Percentiles rank a stretch among this genome's conserved stretches.
Conservation (phyloP, 805 yeast species). For the Millerozyma miso region DNA sequence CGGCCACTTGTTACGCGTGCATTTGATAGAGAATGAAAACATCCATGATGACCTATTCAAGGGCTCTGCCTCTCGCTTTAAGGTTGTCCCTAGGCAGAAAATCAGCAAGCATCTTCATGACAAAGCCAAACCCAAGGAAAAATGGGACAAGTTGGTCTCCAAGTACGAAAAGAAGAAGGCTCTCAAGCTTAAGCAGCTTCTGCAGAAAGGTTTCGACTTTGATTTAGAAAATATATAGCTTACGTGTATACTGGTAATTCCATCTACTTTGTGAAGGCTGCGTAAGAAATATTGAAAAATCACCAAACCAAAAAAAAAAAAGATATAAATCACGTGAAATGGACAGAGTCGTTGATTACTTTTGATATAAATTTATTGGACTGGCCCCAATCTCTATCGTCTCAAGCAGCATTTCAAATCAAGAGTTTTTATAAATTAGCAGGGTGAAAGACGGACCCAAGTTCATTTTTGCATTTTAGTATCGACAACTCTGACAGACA, state of each 20-base stretch:
- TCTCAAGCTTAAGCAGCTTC: constrained; percentile 46
- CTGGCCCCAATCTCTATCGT: not conserved
- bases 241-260: constrained; percentile 4
- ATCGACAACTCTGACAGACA: not conserved
- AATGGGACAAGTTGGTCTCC: constrained; percentile 52
- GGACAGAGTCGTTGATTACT: not conserved
- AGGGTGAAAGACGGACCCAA: not conserved
- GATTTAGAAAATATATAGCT: constrained; percentile 20
- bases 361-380: constrained; percentile 1
- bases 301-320: not conserved
- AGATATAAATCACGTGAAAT: not conserved
- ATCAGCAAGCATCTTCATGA: constrained; percentile 52
- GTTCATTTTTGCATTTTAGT: not conserved
- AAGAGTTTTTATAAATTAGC: not conserved
- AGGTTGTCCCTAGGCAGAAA: constrained; percentile 55
- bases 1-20: constrained; percentile 75
- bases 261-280: constrained; percentile 2
- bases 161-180: constrained; percentile 39
- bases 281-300: not conserved
- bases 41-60: constrained; percentile 54
- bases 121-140: constrained; percentile 50
- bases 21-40: constrained; percentile 51
- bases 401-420: not conserved
- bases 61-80: constrained; percentile 53
- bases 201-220: constrained; percentile 56